phyloP scores from a whole-genome alignment of 2,329 filamentous ascomycete species.

The Dactylonectria macrodidyma region DNA sequence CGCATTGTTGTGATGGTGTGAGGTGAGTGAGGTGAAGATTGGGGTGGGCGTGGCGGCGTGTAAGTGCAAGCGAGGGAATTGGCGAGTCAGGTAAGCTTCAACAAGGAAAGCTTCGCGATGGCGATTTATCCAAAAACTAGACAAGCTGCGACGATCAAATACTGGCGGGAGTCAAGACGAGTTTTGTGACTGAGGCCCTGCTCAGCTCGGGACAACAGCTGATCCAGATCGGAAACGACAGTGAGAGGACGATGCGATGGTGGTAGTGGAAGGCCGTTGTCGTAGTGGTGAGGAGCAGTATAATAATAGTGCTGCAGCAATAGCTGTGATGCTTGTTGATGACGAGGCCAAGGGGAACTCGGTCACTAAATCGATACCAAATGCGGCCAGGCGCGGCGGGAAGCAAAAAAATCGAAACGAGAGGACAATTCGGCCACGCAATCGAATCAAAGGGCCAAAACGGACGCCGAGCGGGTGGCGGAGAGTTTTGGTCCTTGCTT shows the following conservation, averaged over 20 bases:
- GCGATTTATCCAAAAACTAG: not conserved
- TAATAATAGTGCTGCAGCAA: not conserved
- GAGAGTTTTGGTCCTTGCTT: not conserved
- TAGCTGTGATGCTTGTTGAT: constrained; percentile 2
- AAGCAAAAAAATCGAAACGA: constrained; percentile 14
- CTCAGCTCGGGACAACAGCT: constrained; percentile 1
- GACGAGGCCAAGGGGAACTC: constrained; percentile 1
- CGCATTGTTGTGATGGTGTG: constrained; percentile 35
- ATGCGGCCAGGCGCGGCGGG: constrained; percentile 2
- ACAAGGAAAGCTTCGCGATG: not conserved
- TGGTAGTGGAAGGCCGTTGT: not conserved
- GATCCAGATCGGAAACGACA: constrained; percentile 19
- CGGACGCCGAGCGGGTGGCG: not conserved
- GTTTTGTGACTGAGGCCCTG: constrained; percentile 1
- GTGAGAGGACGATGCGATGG: not conserved
- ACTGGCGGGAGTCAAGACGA: not conserved
- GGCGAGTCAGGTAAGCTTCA: not conserved
- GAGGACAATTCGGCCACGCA: constrained; percentile 10
- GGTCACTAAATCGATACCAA: not conserved
- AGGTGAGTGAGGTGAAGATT: constrained; percentile 8
- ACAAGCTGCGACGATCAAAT: not conserved
- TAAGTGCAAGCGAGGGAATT: constrained; percentile 2
- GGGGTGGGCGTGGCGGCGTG: constrained; percentile 6
- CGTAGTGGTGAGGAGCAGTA: not conserved
- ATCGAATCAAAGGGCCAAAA: not conserved